Evolutionary conservation across 208 protist genomes (phyloP).

Genomic region (Phytomonas sp.): DNA sequence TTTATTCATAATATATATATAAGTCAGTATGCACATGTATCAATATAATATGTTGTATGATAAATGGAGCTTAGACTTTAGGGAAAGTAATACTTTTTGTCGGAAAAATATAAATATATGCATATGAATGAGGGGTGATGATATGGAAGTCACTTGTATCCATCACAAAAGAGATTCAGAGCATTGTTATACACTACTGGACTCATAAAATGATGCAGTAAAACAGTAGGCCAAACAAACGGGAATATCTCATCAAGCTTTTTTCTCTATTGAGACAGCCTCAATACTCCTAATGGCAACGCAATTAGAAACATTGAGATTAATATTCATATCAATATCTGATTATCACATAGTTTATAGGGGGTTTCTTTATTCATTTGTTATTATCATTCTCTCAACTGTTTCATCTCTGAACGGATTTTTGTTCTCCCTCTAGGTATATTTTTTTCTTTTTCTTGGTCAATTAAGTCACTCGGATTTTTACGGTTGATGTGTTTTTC

Average conservation of each 20-base stretch:
- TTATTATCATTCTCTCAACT: constrained; percentile 3
- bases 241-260: neutral
- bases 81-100: neutral
- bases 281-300: neutral
- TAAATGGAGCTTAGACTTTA: neutral
- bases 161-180: neutral
- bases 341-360: constrained; percentile 8
- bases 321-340: neutral
- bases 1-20: neutral
- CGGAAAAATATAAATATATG: neutral
- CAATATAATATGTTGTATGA: neutral
- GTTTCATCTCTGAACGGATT: neutral
- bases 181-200: neutral
- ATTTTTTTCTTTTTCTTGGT: neutral
- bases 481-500: neutral
- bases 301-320: neutral
- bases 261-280: neutral
- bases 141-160: neutral
- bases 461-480: neutral
- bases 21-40: neutral
- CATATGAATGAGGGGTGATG: neutral
- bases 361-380: neutral
- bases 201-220: neutral
- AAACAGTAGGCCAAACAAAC: neutral
- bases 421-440: neutral